Conservation (phyloP, 345 rosid genomes). For the Rhodomyrtus tomentosa region DNA sequence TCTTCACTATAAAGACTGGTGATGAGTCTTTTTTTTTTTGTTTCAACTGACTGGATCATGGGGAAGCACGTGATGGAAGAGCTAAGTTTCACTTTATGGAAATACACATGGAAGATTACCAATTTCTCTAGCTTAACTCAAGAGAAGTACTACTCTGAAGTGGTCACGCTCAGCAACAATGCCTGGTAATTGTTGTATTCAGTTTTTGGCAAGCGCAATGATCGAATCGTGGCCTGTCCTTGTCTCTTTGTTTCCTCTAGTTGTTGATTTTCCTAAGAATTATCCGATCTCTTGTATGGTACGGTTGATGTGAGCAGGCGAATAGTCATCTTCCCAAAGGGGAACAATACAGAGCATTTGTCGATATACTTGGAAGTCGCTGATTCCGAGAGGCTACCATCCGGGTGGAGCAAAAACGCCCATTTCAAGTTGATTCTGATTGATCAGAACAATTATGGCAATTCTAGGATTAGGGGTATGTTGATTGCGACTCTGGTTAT, state of each 20-base stretch:
- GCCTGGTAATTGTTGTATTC: background rate
- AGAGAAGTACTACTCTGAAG: conserved; percentile 7
- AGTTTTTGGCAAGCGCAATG: background rate
- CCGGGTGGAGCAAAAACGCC: conserved; percentile 13
- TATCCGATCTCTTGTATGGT: conserved; percentile 36
- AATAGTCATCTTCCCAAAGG: conserved; percentile 7
- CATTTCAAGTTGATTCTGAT: conserved; percentile 7
- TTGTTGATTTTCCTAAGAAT: background rate
- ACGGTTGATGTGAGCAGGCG: conserved; percentile 22
- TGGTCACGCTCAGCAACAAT: conserved; percentile 1
- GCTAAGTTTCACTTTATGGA: background rate
- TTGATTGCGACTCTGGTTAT: background rate
- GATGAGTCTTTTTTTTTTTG: background rate
- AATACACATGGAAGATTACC: conserved; percentile 16
- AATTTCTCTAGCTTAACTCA: conserved; percentile 2
- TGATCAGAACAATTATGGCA: background rate
- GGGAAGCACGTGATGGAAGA: background rate
- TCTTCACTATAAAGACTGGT: background rate
- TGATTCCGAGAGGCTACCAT: conserved; percentile 9
- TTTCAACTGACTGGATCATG: background rate
- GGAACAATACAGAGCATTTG: conserved; percentile 9
- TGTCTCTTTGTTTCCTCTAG: background rate
- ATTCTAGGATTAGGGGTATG: background rate
- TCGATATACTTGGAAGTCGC: conserved; percentile 15
- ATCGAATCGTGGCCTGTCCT: background rate